Base-by-base conservation (phyloP, 1,284 basidiomycete species). In the Rhodotorula sp. region DNA sequence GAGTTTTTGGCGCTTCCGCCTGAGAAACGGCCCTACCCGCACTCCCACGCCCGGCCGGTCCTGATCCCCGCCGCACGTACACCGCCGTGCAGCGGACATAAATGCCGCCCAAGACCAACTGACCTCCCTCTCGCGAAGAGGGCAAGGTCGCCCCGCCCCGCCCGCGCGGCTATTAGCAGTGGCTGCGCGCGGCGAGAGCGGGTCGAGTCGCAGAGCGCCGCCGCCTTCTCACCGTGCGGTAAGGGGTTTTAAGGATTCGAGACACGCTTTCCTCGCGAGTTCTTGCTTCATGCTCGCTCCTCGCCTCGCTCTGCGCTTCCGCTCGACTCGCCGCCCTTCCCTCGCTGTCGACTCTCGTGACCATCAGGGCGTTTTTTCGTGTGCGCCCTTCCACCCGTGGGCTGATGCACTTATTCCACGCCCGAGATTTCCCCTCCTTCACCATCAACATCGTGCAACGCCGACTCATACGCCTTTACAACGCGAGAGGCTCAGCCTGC, bases 331-430 rank as follows among this genome's bases (percentile, higher is more conserved):
- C 19, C 25, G 21, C 19, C 21, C 21, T 22, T 48, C 22, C 19
- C 19, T 2, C 46, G 21, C 46, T 50, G 8, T 13, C 48, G 27
- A 7, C 27, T n/a, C 10, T 3, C 25, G 25, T 12, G n/a, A 15
- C 22, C 13, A 27, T 29, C 55, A 58, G 57, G 57, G 44, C 37
- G 37, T 39, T 17, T 17, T 27, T 41, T 58, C 57, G 27, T n/a
- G 25, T 44, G 34, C 39, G 22, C 39, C 39, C 57, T 27, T 3
- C 21, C 21, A 17, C 39, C 27, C 37, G 25, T 39, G 37, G 56
- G 39, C 36, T 13, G 57, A 29, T n/a, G 57, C 6, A n/a, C 37
- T 58, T 58, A 58, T 58, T 58, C 57, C 57, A 19, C 37, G 37
- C 44, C 57, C 57, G 57, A 58, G 57, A 58, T 58, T n/a, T 41